Conservation (phyloP, 108 stramenopile species). For the Aureococcus anophagefferens region DNA sequence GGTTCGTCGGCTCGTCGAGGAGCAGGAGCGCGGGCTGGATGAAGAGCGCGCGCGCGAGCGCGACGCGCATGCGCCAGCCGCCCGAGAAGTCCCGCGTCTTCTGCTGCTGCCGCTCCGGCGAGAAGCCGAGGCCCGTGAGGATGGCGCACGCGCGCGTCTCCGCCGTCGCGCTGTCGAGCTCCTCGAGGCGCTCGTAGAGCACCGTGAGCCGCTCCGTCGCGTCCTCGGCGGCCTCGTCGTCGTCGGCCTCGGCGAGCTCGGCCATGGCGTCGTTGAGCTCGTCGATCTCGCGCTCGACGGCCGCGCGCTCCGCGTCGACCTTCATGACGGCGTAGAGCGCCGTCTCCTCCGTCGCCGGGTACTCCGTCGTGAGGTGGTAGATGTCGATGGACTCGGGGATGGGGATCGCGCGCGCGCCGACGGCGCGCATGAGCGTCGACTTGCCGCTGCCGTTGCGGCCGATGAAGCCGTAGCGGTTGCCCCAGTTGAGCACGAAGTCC, state of each 20-base stretch:
- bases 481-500: conserved; percentile 84
- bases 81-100: conserved; percentile 47
- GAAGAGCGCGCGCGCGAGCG: conserved; percentile 68
- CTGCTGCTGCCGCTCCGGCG: conserved; percentile 39
- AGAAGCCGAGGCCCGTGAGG: conserved; percentile 54
- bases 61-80: conserved; percentile 61
- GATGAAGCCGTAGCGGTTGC: conserved; percentile 79
- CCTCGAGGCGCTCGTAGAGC: conserved; percentile 61
- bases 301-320: conserved; percentile 81
- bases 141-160: conserved; percentile 51
- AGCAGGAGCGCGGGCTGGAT: conserved; percentile 75
- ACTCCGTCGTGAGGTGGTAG: conserved; percentile 87
- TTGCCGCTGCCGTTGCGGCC: conserved; percentile 63
- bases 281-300: conserved; percentile 80
- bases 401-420: conserved; percentile 85
- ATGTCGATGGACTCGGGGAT: conserved; percentile 91
- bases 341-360: conserved; percentile 80
- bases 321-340: conserved; percentile 94
- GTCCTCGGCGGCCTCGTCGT: conserved; percentile 31
- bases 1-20: conserved; percentile 89
- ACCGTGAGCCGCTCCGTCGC: conserved; percentile 65
- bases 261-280: conserved; percentile 67
- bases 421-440: conserved; percentile 74
- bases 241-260: conserved; percentile 54
- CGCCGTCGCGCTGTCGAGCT: conserved; percentile 47